phyloP scores from a whole-genome alignment of 805 yeast genomes.

The Saccharomycopsis sp. region DNA sequence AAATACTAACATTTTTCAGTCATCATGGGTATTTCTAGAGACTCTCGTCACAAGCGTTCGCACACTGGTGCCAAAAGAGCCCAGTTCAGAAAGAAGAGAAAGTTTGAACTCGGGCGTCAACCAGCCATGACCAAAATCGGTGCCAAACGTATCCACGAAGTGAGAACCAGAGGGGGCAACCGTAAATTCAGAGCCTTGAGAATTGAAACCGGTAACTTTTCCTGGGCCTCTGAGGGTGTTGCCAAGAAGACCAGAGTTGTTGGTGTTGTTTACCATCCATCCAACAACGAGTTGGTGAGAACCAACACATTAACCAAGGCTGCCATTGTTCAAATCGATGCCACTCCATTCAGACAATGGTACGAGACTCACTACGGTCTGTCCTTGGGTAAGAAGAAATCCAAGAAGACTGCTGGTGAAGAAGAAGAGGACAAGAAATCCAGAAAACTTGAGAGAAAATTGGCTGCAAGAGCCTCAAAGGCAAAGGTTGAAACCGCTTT shows the following conservation, averaged over 20 bases:
- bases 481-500: conserved; percentile 86
- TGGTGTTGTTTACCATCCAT: conserved; percentile 97
- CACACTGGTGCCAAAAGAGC: conserved; percentile 99
- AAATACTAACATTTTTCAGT: too few relatives aligned
- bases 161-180: conserved; percentile 99
- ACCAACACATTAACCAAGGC: conserved; percentile 99
- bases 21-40: conserved; percentile 99
- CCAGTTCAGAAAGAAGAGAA: conserved; percentile 99
- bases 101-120: conserved; percentile 99
- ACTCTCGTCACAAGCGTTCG: conserved; percentile 99
- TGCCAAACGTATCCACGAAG: conserved; percentile 96
- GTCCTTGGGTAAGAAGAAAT: conserved; percentile 79
- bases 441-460: conserved; percentile 55
- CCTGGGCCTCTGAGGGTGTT: conserved; percentile 99
- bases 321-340: conserved; percentile 98
- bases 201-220: conserved; percentile 98
- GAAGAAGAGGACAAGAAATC: conserved; percentile 63
- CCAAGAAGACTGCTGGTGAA: conserved; percentile 34
- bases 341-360: conserved; percentile 99
- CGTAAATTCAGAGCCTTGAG: conserved; percentile 99
- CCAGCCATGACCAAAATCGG: conserved; percentile 99
- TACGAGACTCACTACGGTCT: conserved; percentile 97
- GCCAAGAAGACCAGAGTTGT: conserved; percentile 98
- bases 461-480: conserved; percentile 81
- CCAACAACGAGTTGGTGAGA: conserved; percentile 99